A percentile compares a stretch with the other conserved stretches of the same genome.
These are phyloP conservation scores for Mycena venus DNA, from an alignment of 768 basidiomycete genomes.

Conservation along the genomic window DNA sequence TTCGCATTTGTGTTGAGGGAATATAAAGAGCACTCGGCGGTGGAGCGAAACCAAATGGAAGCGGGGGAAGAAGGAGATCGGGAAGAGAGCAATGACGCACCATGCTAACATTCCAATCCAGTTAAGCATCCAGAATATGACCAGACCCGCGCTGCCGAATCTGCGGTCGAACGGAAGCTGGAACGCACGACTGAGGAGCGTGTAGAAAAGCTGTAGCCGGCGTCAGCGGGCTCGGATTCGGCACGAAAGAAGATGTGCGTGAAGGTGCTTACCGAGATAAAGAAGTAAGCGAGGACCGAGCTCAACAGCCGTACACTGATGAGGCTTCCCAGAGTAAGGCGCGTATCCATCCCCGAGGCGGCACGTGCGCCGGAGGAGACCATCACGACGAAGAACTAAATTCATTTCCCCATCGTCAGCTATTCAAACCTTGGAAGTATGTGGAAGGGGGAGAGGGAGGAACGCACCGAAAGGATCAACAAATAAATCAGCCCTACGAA, in stretches of 20 bases:
- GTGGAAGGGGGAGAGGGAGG: too few relatives aligned
- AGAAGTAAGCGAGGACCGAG: conserved; percentile 56
- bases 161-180: conserved; percentile 65
- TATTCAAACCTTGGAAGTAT: too few relatives aligned
- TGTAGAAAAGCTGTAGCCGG: conserved; percentile 73
- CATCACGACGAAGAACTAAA: conserved; percentile 46
- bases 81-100: too few relatives aligned
- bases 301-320: conserved; percentile 56
- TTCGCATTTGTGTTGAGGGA: conserved; percentile 38
- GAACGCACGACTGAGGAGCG: conserved; percentile 74
- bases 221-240: too few relatives aligned
- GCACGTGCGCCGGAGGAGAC: conserved; percentile 42
- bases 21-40: too few relatives aligned
- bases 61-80: too few relatives aligned
- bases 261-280: conserved; percentile 48
- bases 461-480: conserved; percentile 58
- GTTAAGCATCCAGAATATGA: conserved; percentile 79
- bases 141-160: conserved; percentile 67
- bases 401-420: too few relatives aligned
- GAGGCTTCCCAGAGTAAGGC: conserved; percentile 52
- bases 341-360: conserved; percentile 54
- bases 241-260: not conserved
- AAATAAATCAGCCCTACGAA: conserved; percentile 70
- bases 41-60: too few relatives aligned
- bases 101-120: conserved; percentile 60